Base-by-base conservation (phyloP, 2,329 filamentous ascomycete species). In the Fusarium nanum region DNA sequence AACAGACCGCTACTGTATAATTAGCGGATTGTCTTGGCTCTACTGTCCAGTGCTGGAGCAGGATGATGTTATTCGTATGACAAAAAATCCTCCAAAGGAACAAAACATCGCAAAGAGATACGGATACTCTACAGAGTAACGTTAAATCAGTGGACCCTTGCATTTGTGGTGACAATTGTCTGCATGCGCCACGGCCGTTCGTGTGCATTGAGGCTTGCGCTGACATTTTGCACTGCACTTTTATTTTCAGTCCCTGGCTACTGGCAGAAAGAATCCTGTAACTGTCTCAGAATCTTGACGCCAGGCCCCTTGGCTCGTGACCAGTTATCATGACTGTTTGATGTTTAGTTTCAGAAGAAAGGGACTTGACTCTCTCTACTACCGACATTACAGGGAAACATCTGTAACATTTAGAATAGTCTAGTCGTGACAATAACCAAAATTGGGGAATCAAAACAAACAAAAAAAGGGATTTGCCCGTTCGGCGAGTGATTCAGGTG, bases 401-500 rank as follows among this genome's bases (percentile, higher is more conserved):
- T 68, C 48, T 68, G 64, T 68, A 53, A 68, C 65, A 49, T 37
- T 53, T 37, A 37, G 42, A 40, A 6, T n/a, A 37, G 42, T 47
- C 9, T 37, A 37, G 34, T 28, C 44, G 64, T 52, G 41, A 58
- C 57, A 48, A 53, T 23, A 20, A 46, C 27, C 14, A 28, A 58
- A 56, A 37, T 48, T 22, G 34, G 23, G 48, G 44, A 32, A 47
- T 37, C 28, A 67, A 47, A 41, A 42, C 27, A 34, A 44, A 67
- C 50, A 42, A 56, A 58, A 58, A 56, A 60, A 52, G 61, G 46
- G 48, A 50, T 41, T 50, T 56, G 52, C 34, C 42, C n/a, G 34
- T 53, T 54, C 48, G 49, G 62, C 60, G 60, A 70, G 42, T 63
- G 67, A 70, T 70, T 70, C 67, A 70, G 67, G 67, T 70, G 67